Evolutionary conservation across 768 basidiomycete species (phyloP).

Genomic region (Naganishia randhawae): DNA sequence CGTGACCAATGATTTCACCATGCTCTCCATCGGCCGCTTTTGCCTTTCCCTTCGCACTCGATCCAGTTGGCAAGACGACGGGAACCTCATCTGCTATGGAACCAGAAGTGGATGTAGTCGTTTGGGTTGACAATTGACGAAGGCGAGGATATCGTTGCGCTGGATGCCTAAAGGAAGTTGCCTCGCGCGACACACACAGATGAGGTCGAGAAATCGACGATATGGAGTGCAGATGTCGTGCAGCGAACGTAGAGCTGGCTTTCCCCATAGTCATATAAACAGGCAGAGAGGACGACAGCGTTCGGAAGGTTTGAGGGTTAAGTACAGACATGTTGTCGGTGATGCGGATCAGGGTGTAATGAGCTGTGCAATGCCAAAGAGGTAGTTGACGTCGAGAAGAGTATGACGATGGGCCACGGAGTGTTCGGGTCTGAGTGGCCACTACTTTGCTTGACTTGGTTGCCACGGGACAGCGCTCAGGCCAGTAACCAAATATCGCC

Average conservation of each 20-base stretch:
- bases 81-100: constrained; percentile 17
- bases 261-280: neutral
- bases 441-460: neutral
- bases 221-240: neutral
- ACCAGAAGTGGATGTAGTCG: neutral
- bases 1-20: constrained; percentile 14
- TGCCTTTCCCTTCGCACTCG: constrained; percentile 33
- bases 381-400: neutral
- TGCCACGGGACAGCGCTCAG: neutral
- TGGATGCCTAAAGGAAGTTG: neutral
- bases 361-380: neutral
- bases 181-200: neutral
- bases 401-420: neutral
- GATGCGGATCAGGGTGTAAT: neutral
- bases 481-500: neutral
- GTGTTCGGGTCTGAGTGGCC: no score
- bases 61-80: constrained; percentile 6
- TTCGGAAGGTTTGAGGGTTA: neutral
- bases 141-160: constrained; percentile 18
- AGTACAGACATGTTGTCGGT: constrained; percentile 2
- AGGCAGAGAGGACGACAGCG: neutral
- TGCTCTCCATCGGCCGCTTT: constrained; percentile 21
- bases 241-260: neutral
- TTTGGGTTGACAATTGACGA: constrained; percentile 10
- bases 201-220: neutral